Conservation (phyloP, 2,329 filamentous ascomycete genomes). For the Botryotinia globosa region DNA sequence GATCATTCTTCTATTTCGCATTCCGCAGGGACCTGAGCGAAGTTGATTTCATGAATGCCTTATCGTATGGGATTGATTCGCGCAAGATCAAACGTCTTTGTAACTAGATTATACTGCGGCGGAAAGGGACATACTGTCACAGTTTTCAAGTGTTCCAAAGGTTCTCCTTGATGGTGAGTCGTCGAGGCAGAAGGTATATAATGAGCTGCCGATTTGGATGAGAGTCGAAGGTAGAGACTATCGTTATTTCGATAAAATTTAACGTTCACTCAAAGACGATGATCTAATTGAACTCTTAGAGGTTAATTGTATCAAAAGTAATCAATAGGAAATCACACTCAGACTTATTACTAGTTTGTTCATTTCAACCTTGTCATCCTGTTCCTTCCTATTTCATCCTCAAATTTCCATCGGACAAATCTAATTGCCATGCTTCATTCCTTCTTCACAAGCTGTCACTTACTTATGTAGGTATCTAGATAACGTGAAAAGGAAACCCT, state of each 20-base stretch:
- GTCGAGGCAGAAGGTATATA: not conserved
- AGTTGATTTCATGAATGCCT: not conserved
- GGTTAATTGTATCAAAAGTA: not conserved
- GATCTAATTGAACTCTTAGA: not conserved
- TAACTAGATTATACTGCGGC: not conserved
- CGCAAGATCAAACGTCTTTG: not conserved
- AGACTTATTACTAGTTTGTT: not conserved
- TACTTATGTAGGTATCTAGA: not conserved
- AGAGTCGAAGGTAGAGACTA: not conserved
- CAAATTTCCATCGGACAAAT: not conserved
- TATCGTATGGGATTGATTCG: not conserved
- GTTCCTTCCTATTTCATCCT: not conserved
- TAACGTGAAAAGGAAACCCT: not conserved
- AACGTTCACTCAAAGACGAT: not conserved
- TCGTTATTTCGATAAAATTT: not conserved
- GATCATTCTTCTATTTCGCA: not conserved
- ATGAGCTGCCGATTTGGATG: not conserved
- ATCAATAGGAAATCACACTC: not conserved
- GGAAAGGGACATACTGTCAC: not conserved
- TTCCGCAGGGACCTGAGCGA: fast-evolving
- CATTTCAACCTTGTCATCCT: not conserved
- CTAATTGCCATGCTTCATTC: not conserved
- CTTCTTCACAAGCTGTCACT: not conserved
- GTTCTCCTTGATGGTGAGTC: not conserved
- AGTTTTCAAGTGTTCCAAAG: not conserved